phyloP scores from a whole-genome alignment of 306 rosid species.

The Dalbergia oliveri region DNA sequence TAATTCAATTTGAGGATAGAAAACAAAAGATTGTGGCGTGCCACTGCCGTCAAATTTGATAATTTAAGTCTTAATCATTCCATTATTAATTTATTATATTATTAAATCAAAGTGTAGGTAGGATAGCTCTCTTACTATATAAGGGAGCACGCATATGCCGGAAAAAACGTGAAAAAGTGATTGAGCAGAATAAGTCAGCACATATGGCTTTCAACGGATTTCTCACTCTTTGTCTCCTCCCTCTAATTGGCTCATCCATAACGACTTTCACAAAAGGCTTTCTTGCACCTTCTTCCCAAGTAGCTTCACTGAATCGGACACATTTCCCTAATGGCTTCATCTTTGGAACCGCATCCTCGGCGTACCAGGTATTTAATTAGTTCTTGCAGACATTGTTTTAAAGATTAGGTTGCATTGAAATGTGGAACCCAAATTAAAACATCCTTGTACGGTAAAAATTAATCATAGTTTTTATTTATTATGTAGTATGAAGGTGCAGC shows the following conservation, averaged over 20 bases:
- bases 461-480: background rate
- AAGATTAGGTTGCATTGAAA: too few species aligned
- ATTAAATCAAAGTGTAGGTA: background rate
- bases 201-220: background rate
- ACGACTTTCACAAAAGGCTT: background rate
- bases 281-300: background rate
- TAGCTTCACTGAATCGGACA: constrained; percentile 19
- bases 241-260: constrained; percentile 1
- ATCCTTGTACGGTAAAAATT: background rate
- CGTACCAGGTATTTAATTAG: constrained; percentile 17
- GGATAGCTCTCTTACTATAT: background rate
- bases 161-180: background rate
- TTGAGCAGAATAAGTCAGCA: background rate
- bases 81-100: too few species aligned
- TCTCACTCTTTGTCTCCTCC: background rate
- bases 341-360: constrained; percentile 47
- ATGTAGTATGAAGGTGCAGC: constrained; percentile 69
- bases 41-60: too few species aligned
- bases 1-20: too few species aligned
- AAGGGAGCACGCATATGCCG: background rate
- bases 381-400: too few species aligned
- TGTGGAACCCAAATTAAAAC: background rate
- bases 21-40: too few species aligned
- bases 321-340: constrained; percentile 37
- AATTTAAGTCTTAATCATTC: too few species aligned